Conservation (phyloP, 441 rosid species). For the Macaranga tanarius region DNA sequence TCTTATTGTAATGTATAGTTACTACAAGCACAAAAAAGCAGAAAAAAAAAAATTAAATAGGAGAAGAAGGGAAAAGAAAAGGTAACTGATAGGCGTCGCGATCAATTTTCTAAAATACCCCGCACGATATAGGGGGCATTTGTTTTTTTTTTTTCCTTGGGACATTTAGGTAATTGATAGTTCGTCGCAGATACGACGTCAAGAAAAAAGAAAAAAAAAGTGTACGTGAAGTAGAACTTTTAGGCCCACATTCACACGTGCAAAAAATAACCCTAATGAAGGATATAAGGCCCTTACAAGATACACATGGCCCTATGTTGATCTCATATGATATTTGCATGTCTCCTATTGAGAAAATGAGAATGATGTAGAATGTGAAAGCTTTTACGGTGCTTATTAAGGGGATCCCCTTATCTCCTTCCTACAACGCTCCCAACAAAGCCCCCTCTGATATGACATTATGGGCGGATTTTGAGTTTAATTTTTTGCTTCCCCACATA, state of each 20-base stretch:
- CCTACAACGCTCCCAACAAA: not conserved
- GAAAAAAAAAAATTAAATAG: too few species aligned
- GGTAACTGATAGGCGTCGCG: too few species aligned
- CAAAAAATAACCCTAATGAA: not conserved
- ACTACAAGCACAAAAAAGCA: too few species aligned
- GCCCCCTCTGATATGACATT: not conserved
- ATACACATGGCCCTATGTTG: constrained; percentile 30
- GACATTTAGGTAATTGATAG: too few species aligned
- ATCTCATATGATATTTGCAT: constrained; percentile 26
- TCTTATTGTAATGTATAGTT: too few species aligned
- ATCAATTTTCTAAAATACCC: too few species aligned
- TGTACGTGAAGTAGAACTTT: not conserved
- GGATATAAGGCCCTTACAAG: constrained; percentile 24
- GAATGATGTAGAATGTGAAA: constrained; percentile 8
- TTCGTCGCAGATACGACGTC: too few species aligned
- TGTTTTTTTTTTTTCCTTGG: too few species aligned
- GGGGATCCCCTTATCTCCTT: not conserved
- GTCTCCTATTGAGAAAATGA: constrained; percentile 14
- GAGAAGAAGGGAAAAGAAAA: too few species aligned
- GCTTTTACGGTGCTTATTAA: constrained; percentile 4
- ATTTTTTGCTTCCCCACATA: too few species aligned
- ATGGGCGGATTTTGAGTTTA: not conserved
- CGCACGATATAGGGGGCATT: too few species aligned
- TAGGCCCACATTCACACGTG: constrained; percentile 26
- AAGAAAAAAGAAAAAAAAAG: not conserved